Base-by-base conservation (phyloP, 164 flowering plant species). In the Sextonia rubra region DNA sequence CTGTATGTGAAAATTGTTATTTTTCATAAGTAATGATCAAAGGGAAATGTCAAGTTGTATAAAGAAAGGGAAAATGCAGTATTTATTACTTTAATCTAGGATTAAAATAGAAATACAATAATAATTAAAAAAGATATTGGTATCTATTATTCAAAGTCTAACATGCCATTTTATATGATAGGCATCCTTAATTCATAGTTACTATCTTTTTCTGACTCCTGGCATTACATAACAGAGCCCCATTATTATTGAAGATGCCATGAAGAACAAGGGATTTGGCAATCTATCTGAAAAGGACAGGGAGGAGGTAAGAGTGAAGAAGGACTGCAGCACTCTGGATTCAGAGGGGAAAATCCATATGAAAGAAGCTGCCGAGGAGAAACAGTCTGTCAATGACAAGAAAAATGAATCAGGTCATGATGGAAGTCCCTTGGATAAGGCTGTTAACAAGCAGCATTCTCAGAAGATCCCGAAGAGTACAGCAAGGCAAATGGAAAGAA, bases 361-460 rank as follows among this genome's bases (percentile, higher is more conserved):
- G 12, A 69, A 69, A 49, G 60, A 69, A 44, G 32, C 48, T 58
- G 52, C 14, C 14, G 69, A 56, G 56, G 63, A 22, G 55, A 74
- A 61, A 15, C 72, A 74, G 5, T 27, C 30, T 8, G 25, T 25
- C 12, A 47, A 74, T 18, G 66, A 55, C 24, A 25, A 18, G 26
- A 61, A 60, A 60, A 22, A 23, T 26, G 71, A 60, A 62, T 30
- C 72, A 64, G 17, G 58, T 52, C 12, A 61, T 48, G 77, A 74
- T 69, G 68, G 12, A 17, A 61, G 29, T 9, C 26, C 69, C 6
- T 69, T 60, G 72, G 60, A 69, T n/a, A 48, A 47, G 68, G 58
- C 60, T 27, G 68, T 37, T 48, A 69, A 63, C 77, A 74, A 69
- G 68, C 73, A 74, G 72, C 58, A 29, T 30, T 29, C 14, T n/a